Evolutionary conservation across 805 yeast genomes (phyloP), one percentile per base, ranked within the genome.

Genomic region (Myxozyma kluyveri): DNA sequence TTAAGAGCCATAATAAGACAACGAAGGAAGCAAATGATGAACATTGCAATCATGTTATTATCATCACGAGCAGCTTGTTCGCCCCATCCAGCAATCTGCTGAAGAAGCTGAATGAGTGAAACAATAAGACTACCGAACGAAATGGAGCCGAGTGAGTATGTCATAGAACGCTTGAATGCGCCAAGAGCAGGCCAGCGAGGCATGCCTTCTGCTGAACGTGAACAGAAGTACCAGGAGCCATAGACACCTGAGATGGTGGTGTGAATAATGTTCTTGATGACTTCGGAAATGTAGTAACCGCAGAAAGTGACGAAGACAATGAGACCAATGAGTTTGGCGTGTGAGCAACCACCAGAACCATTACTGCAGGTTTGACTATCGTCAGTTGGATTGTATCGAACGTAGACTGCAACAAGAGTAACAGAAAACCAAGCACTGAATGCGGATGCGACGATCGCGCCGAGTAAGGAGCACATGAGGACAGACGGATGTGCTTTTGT

Each of bases 151-250:
- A 89, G 84, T 7, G 95, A 87, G 65, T 83, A 85, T 2, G 96
- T 85, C 68, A 87, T 68, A 0, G 96, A 88, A 60, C 96, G 77
- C 62, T 75, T 80, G 59, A 89, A 80, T 1, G 96, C 83, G 2
- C 93, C 89, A 55, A 83, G 71, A 0, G 95, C 93, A 2, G 96
- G 91, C 73, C 78, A 76, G 61, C 66, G 75, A 29, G 96, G 96
- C 72, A 80, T 83, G 2, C 89, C 89, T 66, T 84, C 84, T 65
- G 83, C 88, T 10, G 88, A 79, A 49, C 75, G 75, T 18, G 85
- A 78, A 68, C 86, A 77, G 69, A 88, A 90, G 69, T 87, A 89
- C 96, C 97, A 90, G 6, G 91, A 79, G 7, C 96, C 96, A 66
- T 79, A 90, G 18, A 88, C 81, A 23, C 96, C 96, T 22, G 91